Evolutionary conservation across 2,329 filamentous ascomycete genomes (phyloP), one percentile per base, ranked within the genome.

Genomic region (Corynespora cassiicola): DNA sequence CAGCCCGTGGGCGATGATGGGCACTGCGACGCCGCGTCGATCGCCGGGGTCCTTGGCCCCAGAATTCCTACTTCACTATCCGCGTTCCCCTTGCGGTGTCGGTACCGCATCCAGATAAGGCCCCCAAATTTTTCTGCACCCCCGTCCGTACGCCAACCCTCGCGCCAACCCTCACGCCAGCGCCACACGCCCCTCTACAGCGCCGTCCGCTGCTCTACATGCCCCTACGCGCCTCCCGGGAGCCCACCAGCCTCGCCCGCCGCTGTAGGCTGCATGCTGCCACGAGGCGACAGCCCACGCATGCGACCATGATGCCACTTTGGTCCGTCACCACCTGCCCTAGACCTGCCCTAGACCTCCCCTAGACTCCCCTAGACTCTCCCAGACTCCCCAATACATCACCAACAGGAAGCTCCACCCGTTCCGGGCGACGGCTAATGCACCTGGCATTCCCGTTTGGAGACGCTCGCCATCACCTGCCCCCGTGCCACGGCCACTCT

Each of bases 121-220:
- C 37, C 38, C 40, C 38, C 35, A 45, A 36, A 11, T 12, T 21
- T 35, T 31, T 17, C 22, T 28, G 15, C 11, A 6, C 21, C 25
- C 24, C 35, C 25, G 22, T 17, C 17, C 18, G 10, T 38, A 45
- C 32, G 42, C n/a, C n/a, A n/a, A n/a, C n/a, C n/a, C n/a, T n/a
- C n/a, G n/a, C 10, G 14, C 27, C 6, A 16, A 9, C 31, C 16
- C 18, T 31, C 12, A 3, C 9, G 12, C 11, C 21, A 16, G 18
- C 45, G 46, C 50, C 43, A 53, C 50, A 28, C 39, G 43, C 47
- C 45, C 31, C 37, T 39, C 42, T 36, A 33, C 47, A 53, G 50
- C 50, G 43, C 48, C 50, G 42, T 30, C 39, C 24, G 14, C 22
- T 12, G 25, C 20, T 5, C 26, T 28, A 5, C 18, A 22, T 32